Percentiles rank a stretch among this genome's conserved stretches.
Conservation (phyloP, 2,329 filamentous ascomycete genomes). For the Colletotrichum chlorophyti region DNA sequence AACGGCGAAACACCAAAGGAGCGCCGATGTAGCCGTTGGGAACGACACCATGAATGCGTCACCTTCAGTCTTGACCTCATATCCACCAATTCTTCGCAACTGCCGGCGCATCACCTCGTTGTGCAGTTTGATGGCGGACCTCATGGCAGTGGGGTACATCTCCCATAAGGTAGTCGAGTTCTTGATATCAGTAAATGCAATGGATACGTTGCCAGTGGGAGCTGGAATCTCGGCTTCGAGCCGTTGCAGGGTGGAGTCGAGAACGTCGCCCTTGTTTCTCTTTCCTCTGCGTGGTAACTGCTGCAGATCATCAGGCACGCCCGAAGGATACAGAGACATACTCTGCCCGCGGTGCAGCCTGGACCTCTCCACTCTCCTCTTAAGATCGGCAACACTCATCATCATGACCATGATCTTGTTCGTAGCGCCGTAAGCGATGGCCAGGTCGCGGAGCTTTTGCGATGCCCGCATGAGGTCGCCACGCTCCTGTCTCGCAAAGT, state of each 20-base stretch:
- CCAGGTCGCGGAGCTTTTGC: constrained; percentile 91
- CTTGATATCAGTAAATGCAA: constrained; percentile 99
- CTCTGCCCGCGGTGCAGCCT: constrained; percentile 78
- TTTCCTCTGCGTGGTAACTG: constrained; percentile 70
- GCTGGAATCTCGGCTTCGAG: constrained; percentile 91
- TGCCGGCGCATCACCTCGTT: constrained; percentile 97
- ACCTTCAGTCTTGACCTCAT: constrained; percentile 99
- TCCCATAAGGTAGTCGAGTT: constrained; percentile 97
- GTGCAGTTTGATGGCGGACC: constrained; percentile 95
- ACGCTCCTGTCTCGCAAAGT: constrained; percentile 86
- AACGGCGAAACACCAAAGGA: constrained; percentile 96
- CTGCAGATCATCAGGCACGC: constrained; percentile 74
- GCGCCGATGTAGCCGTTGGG: constrained; percentile 89
- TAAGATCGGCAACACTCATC: constrained; percentile 89
- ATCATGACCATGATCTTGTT: constrained; percentile 99
- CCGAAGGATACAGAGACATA: constrained; percentile 82
- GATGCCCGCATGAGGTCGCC: constrained; percentile 92
- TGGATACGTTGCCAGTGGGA: constrained; percentile 86
- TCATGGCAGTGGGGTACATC: constrained; percentile 92
- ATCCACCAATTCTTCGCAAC: constrained; percentile 90
- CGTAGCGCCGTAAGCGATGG: constrained; percentile 92
- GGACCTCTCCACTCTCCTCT: constrained; percentile 79
- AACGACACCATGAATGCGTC: constrained; percentile 99
- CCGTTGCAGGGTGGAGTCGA: constrained; percentile 85
- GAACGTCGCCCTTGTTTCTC: constrained; percentile 67